A percentile compares a stretch with the other conserved stretches of the same genome.
phyloP scores from a whole-genome alignment of 2,329 filamentous ascomycete species.

The Cladosporium velox region DNA sequence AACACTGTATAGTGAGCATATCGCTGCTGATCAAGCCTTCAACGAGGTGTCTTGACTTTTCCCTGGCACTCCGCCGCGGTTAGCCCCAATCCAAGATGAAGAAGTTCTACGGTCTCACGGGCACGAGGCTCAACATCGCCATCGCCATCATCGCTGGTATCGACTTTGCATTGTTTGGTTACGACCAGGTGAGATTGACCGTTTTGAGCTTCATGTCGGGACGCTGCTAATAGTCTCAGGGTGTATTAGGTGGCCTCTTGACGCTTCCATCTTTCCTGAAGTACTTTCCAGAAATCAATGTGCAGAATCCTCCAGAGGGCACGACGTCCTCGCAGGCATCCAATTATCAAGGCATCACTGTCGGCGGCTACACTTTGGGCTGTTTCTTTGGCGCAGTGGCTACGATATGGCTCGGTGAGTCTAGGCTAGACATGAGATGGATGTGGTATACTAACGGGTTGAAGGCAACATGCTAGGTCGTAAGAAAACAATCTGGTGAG shows the following conservation, averaged over 20 bases:
- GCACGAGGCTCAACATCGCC: constrained; percentile 44
- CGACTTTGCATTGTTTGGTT: constrained; percentile 36
- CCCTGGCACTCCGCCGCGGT: not conserved
- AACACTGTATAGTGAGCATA: not conserved
- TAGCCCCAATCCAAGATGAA: constrained; percentile 9
- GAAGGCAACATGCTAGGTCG: constrained; percentile 51
- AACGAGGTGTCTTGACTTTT: not conserved
- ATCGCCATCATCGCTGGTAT: constrained; percentile 47
- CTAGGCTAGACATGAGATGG: not conserved
- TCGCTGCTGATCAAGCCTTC: not conserved
- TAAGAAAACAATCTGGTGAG: constrained; percentile 48
- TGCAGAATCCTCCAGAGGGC: constrained; percentile 20
- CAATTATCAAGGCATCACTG: constrained; percentile 36
- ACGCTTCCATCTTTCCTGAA: constrained; percentile 45
- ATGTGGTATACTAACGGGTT: not conserved
- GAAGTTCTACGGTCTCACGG: constrained; percentile 44
- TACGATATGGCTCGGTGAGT: constrained; percentile 49
- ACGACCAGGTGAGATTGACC: constrained; percentile 22
- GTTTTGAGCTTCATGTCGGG: not conserved
- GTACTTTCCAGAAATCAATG: constrained; percentile 46
- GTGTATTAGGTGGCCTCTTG: constrained; percentile 49
- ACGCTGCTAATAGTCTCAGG: constrained; percentile 31
- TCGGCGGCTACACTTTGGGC: constrained; percentile 42
- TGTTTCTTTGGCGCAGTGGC: constrained; percentile 54
- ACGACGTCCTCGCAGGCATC: constrained; percentile 20